Conservation (phyloP, 2,329 filamentous ascomycete genomes). For the Phyllosticta citribraziliensis region DNA sequence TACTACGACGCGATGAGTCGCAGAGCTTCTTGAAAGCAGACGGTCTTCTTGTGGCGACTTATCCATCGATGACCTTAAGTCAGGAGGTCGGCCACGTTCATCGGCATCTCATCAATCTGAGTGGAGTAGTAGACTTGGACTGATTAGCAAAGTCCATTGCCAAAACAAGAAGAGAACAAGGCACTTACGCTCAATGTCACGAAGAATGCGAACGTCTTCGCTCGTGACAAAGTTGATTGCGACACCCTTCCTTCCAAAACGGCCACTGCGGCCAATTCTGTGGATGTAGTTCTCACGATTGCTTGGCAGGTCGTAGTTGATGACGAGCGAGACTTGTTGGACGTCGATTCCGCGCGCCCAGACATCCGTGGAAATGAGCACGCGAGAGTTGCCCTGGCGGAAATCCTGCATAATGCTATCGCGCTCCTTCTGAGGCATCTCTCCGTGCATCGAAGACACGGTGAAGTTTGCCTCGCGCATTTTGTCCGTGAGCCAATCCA, state of each 20-base stretch:
- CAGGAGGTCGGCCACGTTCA: constrained; percentile 49
- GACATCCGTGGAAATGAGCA: constrained; percentile 94
- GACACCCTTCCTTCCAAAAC: constrained; percentile 96
- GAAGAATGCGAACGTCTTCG: constrained; percentile 92
- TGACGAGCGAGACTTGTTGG: constrained; percentile 94
- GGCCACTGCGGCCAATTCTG: constrained; percentile 87
- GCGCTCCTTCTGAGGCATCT: constrained; percentile 97
- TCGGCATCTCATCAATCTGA: constrained; percentile 97
- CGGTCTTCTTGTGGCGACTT: neutral
- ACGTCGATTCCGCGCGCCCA: constrained; percentile 98
- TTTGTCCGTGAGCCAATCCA: constrained; percentile 98
- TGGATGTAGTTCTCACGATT: constrained; percentile 99
- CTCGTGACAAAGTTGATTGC: constrained; percentile 99
- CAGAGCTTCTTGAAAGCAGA: neutral
- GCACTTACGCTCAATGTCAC: constrained; percentile 80
- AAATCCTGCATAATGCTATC: constrained; percentile 99
- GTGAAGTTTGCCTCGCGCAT: constrained; percentile 99
- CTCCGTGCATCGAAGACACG: constrained; percentile 96
- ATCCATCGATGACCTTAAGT: neutral
- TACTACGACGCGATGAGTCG: neutral
- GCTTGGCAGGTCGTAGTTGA: constrained; percentile 97
- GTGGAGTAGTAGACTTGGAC: constrained; percentile 78
- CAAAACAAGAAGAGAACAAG: neutral
- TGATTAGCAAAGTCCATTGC: constrained; percentile 23
- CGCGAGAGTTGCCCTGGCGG: constrained; percentile 88